phyloP scores from a whole-genome alignment of 768 basidiomycete genomes.

The Psilocybe subaeruginosa region DNA sequence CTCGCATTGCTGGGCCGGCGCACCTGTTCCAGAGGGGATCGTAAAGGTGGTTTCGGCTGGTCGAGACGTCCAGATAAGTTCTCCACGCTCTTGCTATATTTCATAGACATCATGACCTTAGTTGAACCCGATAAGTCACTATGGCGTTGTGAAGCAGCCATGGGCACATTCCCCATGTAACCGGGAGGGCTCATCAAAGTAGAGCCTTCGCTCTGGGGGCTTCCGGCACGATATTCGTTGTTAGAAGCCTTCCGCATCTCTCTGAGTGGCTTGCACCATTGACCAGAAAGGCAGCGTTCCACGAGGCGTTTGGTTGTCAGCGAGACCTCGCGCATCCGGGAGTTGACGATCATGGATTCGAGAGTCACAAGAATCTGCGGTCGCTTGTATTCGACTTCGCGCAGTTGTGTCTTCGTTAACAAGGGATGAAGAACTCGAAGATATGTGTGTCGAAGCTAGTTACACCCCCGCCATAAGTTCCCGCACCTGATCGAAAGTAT shows the following conservation, averaged over 20 bases:
- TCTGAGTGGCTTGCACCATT: constrained; percentile 81
- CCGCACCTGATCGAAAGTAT: neutral
- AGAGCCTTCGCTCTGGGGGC: constrained; percentile 48
- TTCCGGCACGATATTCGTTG: constrained; percentile 33
- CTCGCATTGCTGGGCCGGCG: constrained; percentile 43
- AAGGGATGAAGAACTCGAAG: constrained; percentile 96
- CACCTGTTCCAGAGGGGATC: constrained; percentile 31
- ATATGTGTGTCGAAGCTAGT: constrained; percentile 91
- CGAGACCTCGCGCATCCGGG: constrained; percentile 79
- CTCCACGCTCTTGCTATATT: constrained; percentile 48
- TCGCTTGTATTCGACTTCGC: constrained; percentile 86
- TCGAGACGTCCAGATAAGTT: constrained; percentile 34
- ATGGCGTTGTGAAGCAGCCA: constrained; percentile 35
- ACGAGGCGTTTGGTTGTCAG: constrained; percentile 91
- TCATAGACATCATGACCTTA: constrained; percentile 45
- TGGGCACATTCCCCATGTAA: constrained; percentile 26
- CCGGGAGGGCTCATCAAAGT: constrained; percentile 38
- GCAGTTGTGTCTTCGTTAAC: constrained; percentile 91
- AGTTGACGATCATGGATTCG: constrained; percentile 74
- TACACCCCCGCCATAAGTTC: neutral
- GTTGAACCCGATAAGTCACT: constrained; percentile 34
- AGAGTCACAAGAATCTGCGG: constrained; percentile 84
- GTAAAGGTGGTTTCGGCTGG: constrained; percentile 27
- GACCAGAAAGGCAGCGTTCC: constrained; percentile 84
- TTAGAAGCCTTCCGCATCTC: constrained; percentile 32